phyloP scores from a whole-genome alignment of 2,329 filamentous ascomycete genomes.

The Boeremia lycopersici region DNA sequence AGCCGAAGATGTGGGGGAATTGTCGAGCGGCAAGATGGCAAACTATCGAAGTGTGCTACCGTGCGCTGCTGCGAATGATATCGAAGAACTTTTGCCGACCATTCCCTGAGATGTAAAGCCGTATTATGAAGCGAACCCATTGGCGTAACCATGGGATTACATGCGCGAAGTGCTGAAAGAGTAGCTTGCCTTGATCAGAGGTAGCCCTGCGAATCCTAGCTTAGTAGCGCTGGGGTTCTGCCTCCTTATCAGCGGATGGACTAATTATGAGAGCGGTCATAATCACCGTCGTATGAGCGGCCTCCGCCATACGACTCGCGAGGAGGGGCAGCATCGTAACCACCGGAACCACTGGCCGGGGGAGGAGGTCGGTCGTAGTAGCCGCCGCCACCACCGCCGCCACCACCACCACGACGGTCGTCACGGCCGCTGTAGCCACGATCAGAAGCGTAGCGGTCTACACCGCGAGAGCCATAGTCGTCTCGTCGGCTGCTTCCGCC shows the following conservation, averaged over 20 bases:
- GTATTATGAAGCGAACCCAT: slow-evolving; percentile 46
- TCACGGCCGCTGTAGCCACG: slow-evolving; percentile 60
- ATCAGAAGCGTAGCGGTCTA: slow-evolving; percentile 66
- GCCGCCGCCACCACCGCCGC: slow-evolving; percentile 62
- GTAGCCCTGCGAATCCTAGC: slow-evolving; percentile 31
- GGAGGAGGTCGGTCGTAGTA: slow-evolving; percentile 61
- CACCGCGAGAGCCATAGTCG: slow-evolving; percentile 47
- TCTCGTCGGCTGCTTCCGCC: slow-evolving; percentile 65
- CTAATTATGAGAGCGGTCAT: slow-evolving; percentile 53
- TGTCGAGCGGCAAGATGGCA: slow-evolving; percentile 41
- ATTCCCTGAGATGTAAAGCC: slow-evolving; percentile 45
- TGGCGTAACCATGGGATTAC: slow-evolving; percentile 45
- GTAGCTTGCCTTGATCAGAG: slow-evolving; percentile 29
- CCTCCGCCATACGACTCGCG: slow-evolving; percentile 46
- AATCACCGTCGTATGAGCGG: slow-evolving; percentile 51
- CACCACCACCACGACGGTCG: slow-evolving; percentile 55
- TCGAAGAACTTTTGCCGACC: slow-evolving; percentile 49
- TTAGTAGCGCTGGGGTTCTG: slow-evolving; percentile 49
- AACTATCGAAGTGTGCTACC: slow-evolving; percentile 43
- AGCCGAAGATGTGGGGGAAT: slow-evolving; percentile 46
- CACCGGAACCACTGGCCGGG: slow-evolving; percentile 33
- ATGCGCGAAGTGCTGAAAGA: slow-evolving; percentile 39
- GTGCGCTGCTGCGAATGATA: slow-evolving; percentile 43
- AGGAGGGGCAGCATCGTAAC: slow-evolving; percentile 46
- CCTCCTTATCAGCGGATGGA: slow-evolving; percentile 37